Percentiles rank a stretch among this genome's conserved stretches.
Evolutionary conservation across 257 asterid genomes (phyloP).

Genomic region (Nicotiana obtusifolia): DNA sequence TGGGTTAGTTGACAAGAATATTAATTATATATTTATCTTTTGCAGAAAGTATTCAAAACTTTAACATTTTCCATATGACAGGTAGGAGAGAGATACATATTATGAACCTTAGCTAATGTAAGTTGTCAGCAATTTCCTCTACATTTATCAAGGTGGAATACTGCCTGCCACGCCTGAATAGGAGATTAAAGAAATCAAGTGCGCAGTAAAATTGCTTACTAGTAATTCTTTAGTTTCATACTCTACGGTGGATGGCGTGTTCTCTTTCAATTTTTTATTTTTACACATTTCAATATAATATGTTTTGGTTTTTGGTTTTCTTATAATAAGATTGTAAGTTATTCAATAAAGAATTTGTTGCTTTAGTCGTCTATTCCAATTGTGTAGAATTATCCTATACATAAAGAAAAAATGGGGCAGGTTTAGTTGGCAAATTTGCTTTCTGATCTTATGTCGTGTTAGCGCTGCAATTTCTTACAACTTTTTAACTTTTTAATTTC

Average conservation of each 20-base stretch:
- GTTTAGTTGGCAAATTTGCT: no score
- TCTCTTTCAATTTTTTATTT: no score
- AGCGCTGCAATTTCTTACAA: no score
- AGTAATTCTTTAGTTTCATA: neutral
- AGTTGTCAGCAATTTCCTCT: slow-evolving; percentile 2
- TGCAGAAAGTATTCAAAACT: neutral
- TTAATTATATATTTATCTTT: neutral
- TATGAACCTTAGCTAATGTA: neutral
- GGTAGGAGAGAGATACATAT: neutral
- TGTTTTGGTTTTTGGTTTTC: no score
- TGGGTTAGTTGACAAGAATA: neutral
- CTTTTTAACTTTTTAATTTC: no score
- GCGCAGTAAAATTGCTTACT: slow-evolving; percentile 1
- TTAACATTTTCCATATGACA: neutral
- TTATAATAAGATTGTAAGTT: no score
- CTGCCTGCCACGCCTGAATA: neutral
- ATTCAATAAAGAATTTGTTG: no score
- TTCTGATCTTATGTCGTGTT: no score
- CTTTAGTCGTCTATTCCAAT: no score
- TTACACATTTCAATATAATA: no score
- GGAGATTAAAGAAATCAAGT: slow-evolving; percentile 1
- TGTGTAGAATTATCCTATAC: no score
- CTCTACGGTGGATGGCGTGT: neutral
- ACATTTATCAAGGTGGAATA: neutral
- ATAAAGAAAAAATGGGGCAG: no score